Evolutionary conservation across 371 early-diverging fungal species (phyloP).

Genomic region (Coemansia sp.): DNA sequence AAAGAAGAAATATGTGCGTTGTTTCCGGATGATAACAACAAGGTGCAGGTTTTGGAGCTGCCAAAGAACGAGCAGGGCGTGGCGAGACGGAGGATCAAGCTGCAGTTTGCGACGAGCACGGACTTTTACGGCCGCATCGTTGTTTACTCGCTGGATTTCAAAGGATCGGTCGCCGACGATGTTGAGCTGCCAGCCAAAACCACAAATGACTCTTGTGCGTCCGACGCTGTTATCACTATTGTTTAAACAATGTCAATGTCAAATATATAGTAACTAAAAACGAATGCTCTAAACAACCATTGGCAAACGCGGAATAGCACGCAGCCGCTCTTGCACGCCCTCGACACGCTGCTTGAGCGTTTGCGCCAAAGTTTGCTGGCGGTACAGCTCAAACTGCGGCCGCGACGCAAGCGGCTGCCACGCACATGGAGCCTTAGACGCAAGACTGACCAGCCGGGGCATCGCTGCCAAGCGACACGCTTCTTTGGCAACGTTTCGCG

Average conservation of each 20-base stretch:
- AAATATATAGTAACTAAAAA: not conserved
- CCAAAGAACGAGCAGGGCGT: slow-evolving; percentile 11
- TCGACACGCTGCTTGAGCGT: slow-evolving; percentile 41
- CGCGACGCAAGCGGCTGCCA: slow-evolving; percentile 63
- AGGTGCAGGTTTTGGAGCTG: slow-evolving; percentile 55
- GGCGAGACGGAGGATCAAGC: slow-evolving; percentile 25
- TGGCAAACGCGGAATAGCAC: slow-evolving; percentile 10
- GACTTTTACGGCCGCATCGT: slow-evolving; percentile 91
- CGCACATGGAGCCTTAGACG: not conserved
- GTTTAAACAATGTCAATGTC: not conserved
- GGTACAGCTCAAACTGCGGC: slow-evolving; percentile 72
- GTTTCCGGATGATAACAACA: slow-evolving; percentile 74
- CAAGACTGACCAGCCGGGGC: slow-evolving; percentile 26
- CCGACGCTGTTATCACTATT: not conserved
- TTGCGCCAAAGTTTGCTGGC: slow-evolving; percentile 65
- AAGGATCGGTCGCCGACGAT: not conserved
- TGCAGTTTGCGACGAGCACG: slow-evolving; percentile 59
- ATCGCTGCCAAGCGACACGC: slow-evolving; percentile 35
- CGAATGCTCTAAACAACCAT: not conserved
- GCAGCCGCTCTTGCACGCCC: slow-evolving; percentile 38
- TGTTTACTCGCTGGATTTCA: slow-evolving; percentile 74
- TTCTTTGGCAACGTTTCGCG: slow-evolving; percentile 55
- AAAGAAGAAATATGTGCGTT: slow-evolving; percentile 56
- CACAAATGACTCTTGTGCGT: not conserved
- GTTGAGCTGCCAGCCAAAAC: not conserved